Base-by-base conservation (phyloP, 2,329 filamentous ascomycete genomes). In the Fusarium subglutinans region DNA sequence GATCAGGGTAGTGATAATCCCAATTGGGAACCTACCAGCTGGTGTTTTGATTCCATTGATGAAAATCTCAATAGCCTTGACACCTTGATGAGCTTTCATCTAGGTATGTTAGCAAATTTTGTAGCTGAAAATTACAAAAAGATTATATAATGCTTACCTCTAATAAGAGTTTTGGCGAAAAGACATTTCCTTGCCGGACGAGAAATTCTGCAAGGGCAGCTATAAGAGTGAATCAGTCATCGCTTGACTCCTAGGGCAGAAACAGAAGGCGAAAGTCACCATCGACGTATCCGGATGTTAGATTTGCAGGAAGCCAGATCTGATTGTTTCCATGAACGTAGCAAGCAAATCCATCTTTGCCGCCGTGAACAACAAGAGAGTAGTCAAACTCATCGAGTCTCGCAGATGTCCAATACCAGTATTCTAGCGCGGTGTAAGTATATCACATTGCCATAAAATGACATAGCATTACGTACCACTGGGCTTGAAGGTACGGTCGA, bases 391-490 rank as follows among this genome's bases (percentile, higher is more conserved):
- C 22, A 3, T 43, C 22, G 2, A 43, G 40, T n/a, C 22, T 43
- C 0, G 40, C 40, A 15, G 40, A 43, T 5, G 40, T 9, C 41
- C 22, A 43, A 8, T 43, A n/a, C 22, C 14, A 43, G 22, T 43
- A 43, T 9, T 17, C 22, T 43, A 3, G 2, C 0, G 0, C 0
- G 0, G 0, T 43, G 9, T 24, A 43, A 43, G 41, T 15, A 0
- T 5, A 6, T n/a, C 9, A 6, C 0, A 3, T 5, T 43, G 6
- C 2, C 7, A 43, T 0, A 43, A n/a, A 17, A 9, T 3, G 14
- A 24, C 8, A 43, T 7, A 24, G 1, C 3, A 17, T 43, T n/a
- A 43, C 14, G 4, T 43, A 43, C 22, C 22, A 11, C 41, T 43
- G 6, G 41, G 41, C 6, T 24, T 43, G 9, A 43, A n/a, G 14